Percentiles rank a stretch among this genome's conserved stretches.
These are phyloP conservation scores for Phytophthora ramorum DNA, from an alignment of 352 stramenopile genomes.

Conservation along the genomic window DNA sequence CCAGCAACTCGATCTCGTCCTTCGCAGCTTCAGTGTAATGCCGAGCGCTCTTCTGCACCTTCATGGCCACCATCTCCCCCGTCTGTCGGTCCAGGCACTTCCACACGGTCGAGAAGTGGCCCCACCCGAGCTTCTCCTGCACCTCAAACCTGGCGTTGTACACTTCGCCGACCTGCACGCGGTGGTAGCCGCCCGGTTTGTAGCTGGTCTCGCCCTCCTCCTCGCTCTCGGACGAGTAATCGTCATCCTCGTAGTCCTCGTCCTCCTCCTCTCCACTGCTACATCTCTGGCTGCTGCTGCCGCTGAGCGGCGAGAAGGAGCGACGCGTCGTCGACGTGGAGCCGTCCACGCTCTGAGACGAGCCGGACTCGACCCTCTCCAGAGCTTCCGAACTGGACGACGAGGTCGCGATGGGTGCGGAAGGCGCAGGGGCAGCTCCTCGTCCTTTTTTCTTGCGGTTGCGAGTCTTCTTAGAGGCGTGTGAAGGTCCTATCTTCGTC, in stretches of 20 bases:
- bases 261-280: conserved; percentile 32
- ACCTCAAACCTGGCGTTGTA: conserved; percentile 96
- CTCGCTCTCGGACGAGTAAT: conserved; percentile 84
- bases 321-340: conserved; percentile 37
- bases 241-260: conserved; percentile 84
- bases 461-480: conserved; percentile 32
- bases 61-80: conserved; percentile 93
- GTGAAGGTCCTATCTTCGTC: conserved; percentile 17
- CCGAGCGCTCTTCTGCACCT: conserved; percentile 98
- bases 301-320: conserved; percentile 43
- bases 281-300: conserved; percentile 28
- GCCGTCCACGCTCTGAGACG: conserved; percentile 28
- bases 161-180: conserved; percentile 92
- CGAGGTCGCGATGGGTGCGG: conserved; percentile 12
- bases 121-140: conserved; percentile 99
- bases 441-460: conserved; percentile 47
- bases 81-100: conserved; percentile 93
- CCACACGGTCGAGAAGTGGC: conserved; percentile 99
- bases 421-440: conserved; percentile 8
- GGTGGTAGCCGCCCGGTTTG: conserved; percentile 98
- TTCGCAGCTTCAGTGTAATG: conserved; percentile 98
- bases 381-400: conserved; percentile 28
- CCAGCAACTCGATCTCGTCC: conserved; percentile 98
- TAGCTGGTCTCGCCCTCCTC: conserved; percentile 96
- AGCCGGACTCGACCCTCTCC: conserved; percentile 21